Evolutionary conservation across 2,329 filamentous ascomycete species (phyloP), one percentile per base, ranked within the genome.

Genomic region (Tolypocladium amazonense): DNA sequence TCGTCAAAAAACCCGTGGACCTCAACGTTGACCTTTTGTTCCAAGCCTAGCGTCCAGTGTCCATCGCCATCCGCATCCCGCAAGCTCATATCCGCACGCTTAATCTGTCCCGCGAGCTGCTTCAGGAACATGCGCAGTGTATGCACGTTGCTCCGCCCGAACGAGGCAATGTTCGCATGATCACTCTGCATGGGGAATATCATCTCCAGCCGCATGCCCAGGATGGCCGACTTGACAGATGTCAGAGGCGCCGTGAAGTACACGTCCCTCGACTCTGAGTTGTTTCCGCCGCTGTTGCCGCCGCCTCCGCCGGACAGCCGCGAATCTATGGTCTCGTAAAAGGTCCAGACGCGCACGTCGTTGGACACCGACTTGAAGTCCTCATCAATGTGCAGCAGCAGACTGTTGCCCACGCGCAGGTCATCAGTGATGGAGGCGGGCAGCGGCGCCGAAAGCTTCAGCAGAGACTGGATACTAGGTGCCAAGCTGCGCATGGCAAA

Each of bases 311-410:
- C 78, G 0, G 80, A 80, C 5, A 86, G 72, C 0, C 78, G 77
- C 0, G 83, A 85, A 67, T 86, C 84, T 9, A 83, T 77, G 0
- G 82, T 87, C 65, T 87, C 84, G 61, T 86, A 83, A 47, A 86
- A 81, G 0, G 83, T 84, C 83, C 84, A 87, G 15, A 87, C 75
- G 8, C 78, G 79, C 57, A 86, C 74, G 59, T 87, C 84, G 41
- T 80, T 79, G 0, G 82, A 78, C 6, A 84, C 77, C 4, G 80
- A 75, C 56, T 78, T 78, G 65, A 87, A 87, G 50, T 78, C 75
- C 3, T 84, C 80, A 23, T 85, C 79, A 55, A 77, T 74, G 47
- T 73, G 74, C 8, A 80, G 67, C 1, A 87, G 69, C 0, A 75
- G 67, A n/a, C 72, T 70, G 61, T 81, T 79, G 12, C 79, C 79